These are phyloP conservation scores for Tulasnella sp. DNA, from an alignment of 768 basidiomycete genomes.

Conservation along the genomic window DNA sequence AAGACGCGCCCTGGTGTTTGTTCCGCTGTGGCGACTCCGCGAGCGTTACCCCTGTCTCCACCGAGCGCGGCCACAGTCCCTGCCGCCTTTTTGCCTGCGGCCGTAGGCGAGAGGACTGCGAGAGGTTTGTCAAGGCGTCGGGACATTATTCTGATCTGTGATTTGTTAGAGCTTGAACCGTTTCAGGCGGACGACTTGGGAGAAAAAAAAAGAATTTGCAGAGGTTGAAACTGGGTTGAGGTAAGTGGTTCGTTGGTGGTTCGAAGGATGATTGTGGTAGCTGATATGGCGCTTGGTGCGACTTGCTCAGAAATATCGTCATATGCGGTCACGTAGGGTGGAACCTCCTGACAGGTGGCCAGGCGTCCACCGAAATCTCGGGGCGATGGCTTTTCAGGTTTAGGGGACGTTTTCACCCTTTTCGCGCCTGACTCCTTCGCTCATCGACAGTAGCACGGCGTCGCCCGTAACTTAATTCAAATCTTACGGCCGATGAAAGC, in stretches of 20 bases:
- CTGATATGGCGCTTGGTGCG: background rate
- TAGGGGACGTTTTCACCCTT: conserved; percentile 9
- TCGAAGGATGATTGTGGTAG: background rate
- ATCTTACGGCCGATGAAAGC: background rate
- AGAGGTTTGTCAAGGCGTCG: conserved; percentile 15
- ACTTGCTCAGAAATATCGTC: background rate
- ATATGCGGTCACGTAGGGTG: background rate
- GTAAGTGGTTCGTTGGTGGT: background rate
- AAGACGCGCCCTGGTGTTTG: conserved; percentile 21
- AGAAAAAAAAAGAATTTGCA: background rate
- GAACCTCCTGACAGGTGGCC: background rate
- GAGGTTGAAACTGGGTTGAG: background rate
- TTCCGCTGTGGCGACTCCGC: conserved; percentile 15
- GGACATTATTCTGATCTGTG: background rate
- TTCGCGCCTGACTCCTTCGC: background rate
- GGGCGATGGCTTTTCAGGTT: background rate
- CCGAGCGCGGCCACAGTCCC: background rate
- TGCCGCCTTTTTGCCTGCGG: conserved; percentile 11
- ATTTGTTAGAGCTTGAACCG: background rate
- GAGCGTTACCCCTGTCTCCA: background rate
- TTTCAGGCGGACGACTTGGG: background rate
- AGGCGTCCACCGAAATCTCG: background rate
- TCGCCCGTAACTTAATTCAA: background rate
- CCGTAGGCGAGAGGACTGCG: background rate
- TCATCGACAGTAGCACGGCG: background rate